Conservation (phyloP, 805 yeast genomes). For the Spencermartinsiella europaea region DNA sequence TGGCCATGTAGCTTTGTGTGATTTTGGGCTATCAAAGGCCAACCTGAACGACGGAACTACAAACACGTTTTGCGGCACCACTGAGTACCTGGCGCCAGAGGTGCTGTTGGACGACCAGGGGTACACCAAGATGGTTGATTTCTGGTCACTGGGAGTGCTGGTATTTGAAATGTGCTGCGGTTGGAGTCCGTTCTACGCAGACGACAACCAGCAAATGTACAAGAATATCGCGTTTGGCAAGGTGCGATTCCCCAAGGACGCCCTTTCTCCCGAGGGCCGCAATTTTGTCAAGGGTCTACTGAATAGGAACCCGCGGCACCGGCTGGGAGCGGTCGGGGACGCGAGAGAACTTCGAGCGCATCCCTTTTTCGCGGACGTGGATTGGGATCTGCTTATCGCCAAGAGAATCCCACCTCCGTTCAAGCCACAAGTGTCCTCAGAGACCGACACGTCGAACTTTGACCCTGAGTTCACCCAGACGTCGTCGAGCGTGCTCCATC, state of each 20-base stretch:
- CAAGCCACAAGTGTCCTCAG: constrained; percentile 86
- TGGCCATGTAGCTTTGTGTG: constrained; percentile 96
- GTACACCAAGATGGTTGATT: constrained; percentile 97
- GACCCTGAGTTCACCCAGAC: constrained; percentile 97
- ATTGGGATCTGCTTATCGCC: constrained; percentile 74
- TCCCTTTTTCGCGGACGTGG: constrained; percentile 85
- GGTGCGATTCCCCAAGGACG: constrained; percentile 95
- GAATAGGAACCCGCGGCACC: constrained; percentile 92
- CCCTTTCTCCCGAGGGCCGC: constrained; percentile 86
- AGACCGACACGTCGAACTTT: constrained; percentile 92
- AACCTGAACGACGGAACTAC: constrained; percentile 83
- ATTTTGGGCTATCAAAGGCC: constrained; percentile 94
- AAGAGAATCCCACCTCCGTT: constrained; percentile 94
- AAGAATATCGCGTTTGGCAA: constrained; percentile 98
- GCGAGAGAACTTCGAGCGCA: constrained; percentile 91
- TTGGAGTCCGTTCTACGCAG: constrained; percentile 98
- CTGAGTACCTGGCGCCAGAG: constrained; percentile 97
- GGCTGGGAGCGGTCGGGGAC: constrained; percentile 86
- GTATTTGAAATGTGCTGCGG: constrained; percentile 99
- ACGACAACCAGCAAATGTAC: constrained; percentile 97
- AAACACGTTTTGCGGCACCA: constrained; percentile 96
- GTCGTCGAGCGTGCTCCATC: constrained; percentile 73
- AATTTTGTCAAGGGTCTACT: constrained; percentile 91
- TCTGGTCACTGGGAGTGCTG: constrained; percentile 95
- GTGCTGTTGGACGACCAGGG: constrained; percentile 93